Evolutionary conservation across 495 filamentous ascomycete species (phyloP).

Genomic region (Daldinia grandis): DNA sequence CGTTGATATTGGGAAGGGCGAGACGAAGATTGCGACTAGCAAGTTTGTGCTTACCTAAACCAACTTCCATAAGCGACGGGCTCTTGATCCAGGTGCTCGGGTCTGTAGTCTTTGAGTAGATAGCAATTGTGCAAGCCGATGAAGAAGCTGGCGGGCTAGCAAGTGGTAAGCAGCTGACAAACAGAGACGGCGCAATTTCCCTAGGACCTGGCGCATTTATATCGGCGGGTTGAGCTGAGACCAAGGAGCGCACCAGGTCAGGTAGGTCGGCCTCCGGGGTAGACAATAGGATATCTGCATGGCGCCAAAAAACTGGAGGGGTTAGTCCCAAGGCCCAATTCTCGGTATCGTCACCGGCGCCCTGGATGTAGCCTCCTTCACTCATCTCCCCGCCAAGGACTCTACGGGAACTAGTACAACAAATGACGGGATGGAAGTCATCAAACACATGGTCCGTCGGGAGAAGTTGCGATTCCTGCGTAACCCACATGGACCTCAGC

Average conservation of each 20-base stretch:
- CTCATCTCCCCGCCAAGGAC: constrained; percentile 71
- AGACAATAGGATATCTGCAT: constrained; percentile 62
- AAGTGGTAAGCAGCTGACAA: constrained; percentile 43
- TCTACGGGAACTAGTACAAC: constrained; percentile 79
- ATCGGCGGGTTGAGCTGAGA: constrained; percentile 44
- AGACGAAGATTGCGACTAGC: constrained; percentile 78
- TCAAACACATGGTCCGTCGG: constrained; percentile 53
- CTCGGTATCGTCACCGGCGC: constrained; percentile 92
- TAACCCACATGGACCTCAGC: constrained; percentile 70
- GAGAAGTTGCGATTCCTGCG: constrained; percentile 53
- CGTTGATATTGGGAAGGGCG: constrained; percentile 65
- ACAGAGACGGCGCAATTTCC: constrained; percentile 46
- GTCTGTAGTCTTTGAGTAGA: constrained; percentile 49
- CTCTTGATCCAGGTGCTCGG: constrained; percentile 47
- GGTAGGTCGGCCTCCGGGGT: constrained; percentile 72
- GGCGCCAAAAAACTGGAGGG: constrained; percentile 78
- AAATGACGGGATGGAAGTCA: constrained; percentile 74
- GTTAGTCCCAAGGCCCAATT: constrained; percentile 85
- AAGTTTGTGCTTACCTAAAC: constrained; percentile 70
- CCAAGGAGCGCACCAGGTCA: constrained; percentile 65
- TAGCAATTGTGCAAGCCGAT: constrained; percentile 40
- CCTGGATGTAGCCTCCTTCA: constrained; percentile 85
- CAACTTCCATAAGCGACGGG: constrained; percentile 64
- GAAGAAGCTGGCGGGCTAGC: constrained; percentile 8
- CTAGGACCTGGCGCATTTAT: constrained; percentile 45